Base-by-base conservation (phyloP, 2,329 filamentous ascomycete genomes). In the Aspergillus quadricinctus region DNA sequence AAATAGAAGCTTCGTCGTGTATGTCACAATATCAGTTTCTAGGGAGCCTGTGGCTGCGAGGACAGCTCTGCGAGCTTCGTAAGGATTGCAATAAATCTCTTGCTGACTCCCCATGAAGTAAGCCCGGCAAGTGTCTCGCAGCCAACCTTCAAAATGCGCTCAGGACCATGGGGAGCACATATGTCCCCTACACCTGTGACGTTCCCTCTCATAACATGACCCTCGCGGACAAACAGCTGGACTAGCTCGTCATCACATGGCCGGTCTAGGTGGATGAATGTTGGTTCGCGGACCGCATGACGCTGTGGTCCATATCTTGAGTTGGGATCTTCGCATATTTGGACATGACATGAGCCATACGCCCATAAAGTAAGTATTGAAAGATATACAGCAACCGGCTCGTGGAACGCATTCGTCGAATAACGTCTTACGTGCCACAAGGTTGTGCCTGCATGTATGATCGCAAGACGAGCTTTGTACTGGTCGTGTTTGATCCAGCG, bases 211-310 rank as follows among this genome's bases (percentile, higher is more conserved):
- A 85, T 82, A 3, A 62, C 70, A 29, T 77, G 70, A 0, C 82
- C 82, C 17, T 76, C 71, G 10, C 77, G 72, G 0, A 85, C 80
- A 64, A 81, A 85, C 1, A 79, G 67, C 61, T 85, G 82, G 1
- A 83, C 81, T 50, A 84, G 73, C 61, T 84, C 82, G 63, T 85
- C 83, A 58, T 84, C 81, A 2, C 77, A 77, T 0, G 82, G 82
- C 9, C 81, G 73, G 55, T 85, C 83, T 0, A 85, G 70, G 19
- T 80, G 76, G 40, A 84, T 80, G 8, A 80, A 78, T 0, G 68
- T 73, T 0, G 77, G 74, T 19, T 74, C 71, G 1, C 65, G 64
- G 3, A 62, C 63, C n/a, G 57, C 50, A 11, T 62, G 59, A 41
- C 51, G 43, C 21, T 56, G 49, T 7, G 55, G 46, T 10, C 48